Conservation (phyloP, 2,329 filamentous ascomycete species). For the Pyrenophora graminea region DNA sequence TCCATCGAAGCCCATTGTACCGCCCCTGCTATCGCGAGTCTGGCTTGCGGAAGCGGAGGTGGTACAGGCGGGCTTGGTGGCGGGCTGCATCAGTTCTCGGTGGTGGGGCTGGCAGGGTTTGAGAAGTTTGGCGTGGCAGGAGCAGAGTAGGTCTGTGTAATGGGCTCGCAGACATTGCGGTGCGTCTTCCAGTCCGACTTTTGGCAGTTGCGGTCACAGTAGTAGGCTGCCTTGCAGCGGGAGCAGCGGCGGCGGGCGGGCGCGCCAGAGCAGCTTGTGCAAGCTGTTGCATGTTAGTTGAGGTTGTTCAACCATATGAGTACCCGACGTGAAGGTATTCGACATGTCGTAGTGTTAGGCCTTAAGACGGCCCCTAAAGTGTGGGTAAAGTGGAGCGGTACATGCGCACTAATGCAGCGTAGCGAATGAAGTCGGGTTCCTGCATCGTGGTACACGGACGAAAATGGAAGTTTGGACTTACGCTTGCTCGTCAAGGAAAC, state of each 20-base stretch:
- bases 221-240: conserved; percentile 53
- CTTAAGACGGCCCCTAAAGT: conserved; percentile 11
- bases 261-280: conserved; percentile 31
- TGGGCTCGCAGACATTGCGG: conserved; percentile 50
- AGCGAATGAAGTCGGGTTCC: conserved; percentile 29
- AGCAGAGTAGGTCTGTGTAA: conserved; percentile 26
- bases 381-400: conserved; percentile 21
- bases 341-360: conserved; percentile 8
- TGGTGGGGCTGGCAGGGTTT: conserved; percentile 30
- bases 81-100: conserved; percentile 11
- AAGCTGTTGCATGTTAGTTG: conserved; percentile 21
- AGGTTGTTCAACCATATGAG: conserved; percentile 1
- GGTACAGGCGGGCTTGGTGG: neutral
- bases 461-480: conserved; percentile 19
- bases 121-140: conserved; percentile 36
- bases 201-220: conserved; percentile 60
- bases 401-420: conserved; percentile 20
- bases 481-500: conserved; percentile 29
- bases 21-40: too few species aligned
- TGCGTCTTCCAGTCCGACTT: conserved; percentile 58
- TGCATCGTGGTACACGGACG: conserved; percentile 29
- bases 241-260: conserved; percentile 46
- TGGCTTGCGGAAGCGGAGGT: too few species aligned
- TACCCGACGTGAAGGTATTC: neutral
- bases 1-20: too few species aligned